Evolutionary conservation across 2,329 filamentous ascomycete genomes (phyloP).

Genomic region (Aureobasidium musti): DNA sequence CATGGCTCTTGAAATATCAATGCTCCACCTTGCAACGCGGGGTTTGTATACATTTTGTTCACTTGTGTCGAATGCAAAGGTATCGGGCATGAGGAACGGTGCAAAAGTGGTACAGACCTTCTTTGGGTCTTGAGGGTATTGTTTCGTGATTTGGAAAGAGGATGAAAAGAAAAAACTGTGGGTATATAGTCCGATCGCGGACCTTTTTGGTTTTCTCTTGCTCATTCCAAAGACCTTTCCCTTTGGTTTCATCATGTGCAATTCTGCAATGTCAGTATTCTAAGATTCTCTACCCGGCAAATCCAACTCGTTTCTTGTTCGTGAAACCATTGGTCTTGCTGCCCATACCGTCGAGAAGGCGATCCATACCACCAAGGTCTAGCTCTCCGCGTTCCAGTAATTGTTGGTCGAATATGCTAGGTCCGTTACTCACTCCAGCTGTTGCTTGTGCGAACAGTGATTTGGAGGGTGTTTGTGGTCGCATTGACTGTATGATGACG

Average conservation of each 20-base stretch:
- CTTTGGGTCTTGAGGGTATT: slow-evolving; percentile 18
- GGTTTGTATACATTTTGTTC: slow-evolving; percentile 24
- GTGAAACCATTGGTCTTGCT: slow-evolving; percentile 36
- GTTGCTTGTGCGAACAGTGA: slow-evolving; percentile 36
- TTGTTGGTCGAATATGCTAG: slow-evolving; percentile 43
- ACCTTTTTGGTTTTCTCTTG: background rate
- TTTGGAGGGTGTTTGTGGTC: slow-evolving; percentile 39
- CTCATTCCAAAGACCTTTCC: background rate
- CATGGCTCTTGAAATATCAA: slow-evolving; percentile 51
- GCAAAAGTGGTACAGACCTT: slow-evolving; percentile 19
- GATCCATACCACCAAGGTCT: slow-evolving; percentile 52
- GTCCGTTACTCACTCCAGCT: slow-evolving; percentile 4
- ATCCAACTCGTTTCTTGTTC: slow-evolving; percentile 40
- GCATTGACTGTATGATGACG: slow-evolving; percentile 45
- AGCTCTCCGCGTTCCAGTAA: slow-evolving; percentile 50
- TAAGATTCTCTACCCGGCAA: slow-evolving; percentile 33
- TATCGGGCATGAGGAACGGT: background rate
- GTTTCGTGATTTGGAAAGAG: background rate
- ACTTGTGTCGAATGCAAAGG: slow-evolving; percentile 6
- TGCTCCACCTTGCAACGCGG: slow-evolving; percentile 57
- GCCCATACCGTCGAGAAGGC: slow-evolving; percentile 46
- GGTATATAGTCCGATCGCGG: slow-evolving; percentile 24
- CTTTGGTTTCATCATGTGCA: background rate
- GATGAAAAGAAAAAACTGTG: background rate
- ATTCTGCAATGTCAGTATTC: background rate